A percentile compares a stretch with the other conserved stretches of the same genome.
Conservation (phyloP, 2,329 filamentous ascomycete species). For the Talaromyces sp. region DNA sequence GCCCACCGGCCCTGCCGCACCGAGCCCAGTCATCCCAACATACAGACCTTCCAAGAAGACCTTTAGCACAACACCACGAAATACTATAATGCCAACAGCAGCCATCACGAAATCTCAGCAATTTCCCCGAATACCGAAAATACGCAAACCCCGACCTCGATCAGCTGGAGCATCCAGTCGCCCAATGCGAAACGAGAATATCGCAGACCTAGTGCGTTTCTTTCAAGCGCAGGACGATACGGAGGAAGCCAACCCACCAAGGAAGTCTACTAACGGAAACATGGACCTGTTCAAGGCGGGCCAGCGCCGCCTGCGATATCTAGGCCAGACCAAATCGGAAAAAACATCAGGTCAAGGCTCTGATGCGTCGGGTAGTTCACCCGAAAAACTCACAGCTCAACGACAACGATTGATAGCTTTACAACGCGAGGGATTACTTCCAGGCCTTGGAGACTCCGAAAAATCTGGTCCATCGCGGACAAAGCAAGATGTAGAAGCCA, state of each 20-base stretch:
- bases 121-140: conserved; percentile 1
- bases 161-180: conserved; percentile 32
- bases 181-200: conserved; percentile 30
- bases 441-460: conserved; percentile 15
- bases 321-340: conserved; percentile 30
- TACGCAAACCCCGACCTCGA: conserved; percentile 25
- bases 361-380: conserved; percentile 4
- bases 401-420: conserved; percentile 29
- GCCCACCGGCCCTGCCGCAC: conserved; percentile 30
- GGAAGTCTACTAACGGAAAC: conserved; percentile 26
- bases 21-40: conserved; percentile 35
- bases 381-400: conserved; percentile 20
- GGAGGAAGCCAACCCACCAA: conserved; percentile 8
- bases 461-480: conserved; percentile 29
- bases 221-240: conserved; percentile 27
- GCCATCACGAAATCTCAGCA: conserved; percentile 10
- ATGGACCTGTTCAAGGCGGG: conserved; percentile 30
- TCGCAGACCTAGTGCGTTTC: conserved; percentile 37
- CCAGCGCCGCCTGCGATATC: conserved; percentile 36
- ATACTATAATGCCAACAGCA: conserved; percentile 15
- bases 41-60: conserved; percentile 21
- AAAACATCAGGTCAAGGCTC: conserved; percentile 8
- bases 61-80: neutral
- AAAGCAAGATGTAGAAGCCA: conserved; percentile 35
- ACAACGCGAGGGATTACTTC: conserved; percentile 31